Base-by-base conservation (phyloP, 2,329 filamentous ascomycete genomes). In the Colletotrichum caudatum region DNA sequence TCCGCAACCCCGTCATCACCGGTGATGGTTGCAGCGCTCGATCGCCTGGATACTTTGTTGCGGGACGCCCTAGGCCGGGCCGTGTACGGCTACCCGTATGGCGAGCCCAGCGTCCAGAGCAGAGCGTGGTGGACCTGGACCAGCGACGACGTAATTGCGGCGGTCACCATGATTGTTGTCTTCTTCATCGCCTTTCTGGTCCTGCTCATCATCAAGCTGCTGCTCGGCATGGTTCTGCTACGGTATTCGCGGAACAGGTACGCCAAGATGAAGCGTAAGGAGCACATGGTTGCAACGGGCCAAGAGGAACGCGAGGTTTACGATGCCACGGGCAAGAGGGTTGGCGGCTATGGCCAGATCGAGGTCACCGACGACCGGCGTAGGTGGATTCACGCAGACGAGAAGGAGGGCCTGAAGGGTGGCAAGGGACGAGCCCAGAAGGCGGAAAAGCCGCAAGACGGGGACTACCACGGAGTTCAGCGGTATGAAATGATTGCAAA, bases 401-500 rank as follows among this genome's bases (percentile, higher is more conserved):
- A 97, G 79, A 85, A 88, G 0, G 94, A 96, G 51, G 92, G 90
- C 0, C 78, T 93, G 71, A 87, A 86, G 76, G 89, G 77, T 85
- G 88, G 76, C 5, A 82, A 80, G 66, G 76, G 78, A 7, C 88
- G 87, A 8, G 89, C 88, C 73, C 89, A 90, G 74, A 90, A 88
- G 75, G 86, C 86, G 33, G 83, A 82, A 44, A 87, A 89, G 64
- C 90, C 70, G 26, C 74, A 74, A 1, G 78, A 80, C 2, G 74
- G 71, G 5, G 82, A 84, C 89, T 79, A 89, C 90, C 81, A 92
- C 87, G 77, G 90, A 83, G 79, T 94, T 90, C 74, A 90, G 87
- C 87, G 96, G 76, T 99, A 98, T 83, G 94, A 94, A 79, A 98
- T 98, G 96, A 92, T 94, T 76, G 94, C 94, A 0, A 98, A 98